phyloP scores from a whole-genome alignment of 2,329 filamentous ascomycete genomes.

The Colletotrichum chlorophyti region DNA sequence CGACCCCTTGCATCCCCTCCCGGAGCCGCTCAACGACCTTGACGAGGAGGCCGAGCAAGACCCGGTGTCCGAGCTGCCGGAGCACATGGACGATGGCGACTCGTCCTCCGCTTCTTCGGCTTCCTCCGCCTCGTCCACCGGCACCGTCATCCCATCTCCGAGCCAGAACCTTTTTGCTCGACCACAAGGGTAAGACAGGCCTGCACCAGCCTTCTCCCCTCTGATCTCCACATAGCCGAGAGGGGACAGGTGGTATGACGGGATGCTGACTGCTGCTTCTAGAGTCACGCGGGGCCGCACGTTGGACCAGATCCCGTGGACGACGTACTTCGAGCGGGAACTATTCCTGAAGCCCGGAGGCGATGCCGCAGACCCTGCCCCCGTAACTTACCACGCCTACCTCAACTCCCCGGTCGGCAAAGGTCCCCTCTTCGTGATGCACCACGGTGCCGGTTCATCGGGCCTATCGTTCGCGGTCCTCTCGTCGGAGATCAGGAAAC shows the following conservation, averaged over 20 bases:
- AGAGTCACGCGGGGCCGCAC: slow-evolving; percentile 52
- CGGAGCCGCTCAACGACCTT: slow-evolving; percentile 56
- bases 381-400: slow-evolving; percentile 82
- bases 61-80: slow-evolving; percentile 53
- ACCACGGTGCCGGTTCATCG: slow-evolving; percentile 94
- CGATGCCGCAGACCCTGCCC: slow-evolving; percentile 31
- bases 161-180: slow-evolving; percentile 77
- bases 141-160: slow-evolving; percentile 84
- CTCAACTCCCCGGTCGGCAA: slow-evolving; percentile 79
- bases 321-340: slow-evolving; percentile 88
- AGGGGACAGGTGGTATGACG: not conserved
- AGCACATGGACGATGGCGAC: slow-evolving; percentile 65
- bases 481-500: slow-evolving; percentile 76
- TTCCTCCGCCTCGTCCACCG: slow-evolving; percentile 84
- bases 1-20: slow-evolving; percentile 60
- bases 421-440: slow-evolving; percentile 87
- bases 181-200: slow-evolving; percentile 65
- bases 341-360: slow-evolving; percentile 67
- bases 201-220: slow-evolving; percentile 5
- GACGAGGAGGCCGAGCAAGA: slow-evolving; percentile 59
- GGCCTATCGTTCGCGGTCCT: slow-evolving; percentile 86
- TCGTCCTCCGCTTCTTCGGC: slow-evolving; percentile 72
- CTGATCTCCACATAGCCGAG: not conserved
- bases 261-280: slow-evolving; percentile 14
- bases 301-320: slow-evolving; percentile 79